Percentiles rank a stretch among this genome's conserved stretches.
Conservation (phyloP, 2,329 filamentous ascomycete genomes). For the Dothideomycetes sp. region DNA sequence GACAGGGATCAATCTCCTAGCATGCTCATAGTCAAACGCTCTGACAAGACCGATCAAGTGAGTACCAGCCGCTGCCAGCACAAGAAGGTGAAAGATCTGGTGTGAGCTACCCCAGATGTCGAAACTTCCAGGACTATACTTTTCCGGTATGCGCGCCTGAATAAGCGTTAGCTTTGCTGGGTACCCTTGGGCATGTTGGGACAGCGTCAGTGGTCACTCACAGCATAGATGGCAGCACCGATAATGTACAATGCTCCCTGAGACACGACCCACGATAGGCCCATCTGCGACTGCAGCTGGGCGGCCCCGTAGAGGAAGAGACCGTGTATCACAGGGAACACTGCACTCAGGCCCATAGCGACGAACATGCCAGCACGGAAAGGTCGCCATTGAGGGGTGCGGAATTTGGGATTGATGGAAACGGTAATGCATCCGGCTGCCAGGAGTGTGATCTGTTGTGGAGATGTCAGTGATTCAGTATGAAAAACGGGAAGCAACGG, state of each 20-base stretch:
- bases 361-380: constrained; percentile 87
- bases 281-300: constrained; percentile 61
- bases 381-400: constrained; percentile 71
- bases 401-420: constrained; percentile 71
- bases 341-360: constrained; percentile 69
- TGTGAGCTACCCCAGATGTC: constrained; percentile 92
- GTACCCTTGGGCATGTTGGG: too few relatives aligned
- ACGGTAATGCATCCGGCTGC: constrained; percentile 66
- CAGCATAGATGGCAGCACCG: constrained; percentile 78
- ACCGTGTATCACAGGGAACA: constrained; percentile 75
- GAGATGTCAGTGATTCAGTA: neutral
- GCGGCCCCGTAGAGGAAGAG: constrained; percentile 54
- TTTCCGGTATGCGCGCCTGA: constrained; percentile 70
- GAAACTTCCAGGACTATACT: constrained; percentile 63
- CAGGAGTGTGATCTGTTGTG: constrained; percentile 59
- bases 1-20: neutral
- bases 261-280: constrained; percentile 66
- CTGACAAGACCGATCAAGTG: constrained; percentile 73
- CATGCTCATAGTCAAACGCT: constrained; percentile 79
- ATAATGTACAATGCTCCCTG: constrained; percentile 78
- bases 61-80: constrained; percentile 68
- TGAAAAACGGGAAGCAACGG: too few relatives aligned
- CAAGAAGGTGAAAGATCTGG: constrained; percentile 89
- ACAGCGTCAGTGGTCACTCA: constrained; percentile 25
- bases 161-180: neutral